These are phyloP conservation scores for Takashimella koratensis DNA, from an alignment of 1,284 basidiomycete species.

Conservation along the genomic window DNA sequence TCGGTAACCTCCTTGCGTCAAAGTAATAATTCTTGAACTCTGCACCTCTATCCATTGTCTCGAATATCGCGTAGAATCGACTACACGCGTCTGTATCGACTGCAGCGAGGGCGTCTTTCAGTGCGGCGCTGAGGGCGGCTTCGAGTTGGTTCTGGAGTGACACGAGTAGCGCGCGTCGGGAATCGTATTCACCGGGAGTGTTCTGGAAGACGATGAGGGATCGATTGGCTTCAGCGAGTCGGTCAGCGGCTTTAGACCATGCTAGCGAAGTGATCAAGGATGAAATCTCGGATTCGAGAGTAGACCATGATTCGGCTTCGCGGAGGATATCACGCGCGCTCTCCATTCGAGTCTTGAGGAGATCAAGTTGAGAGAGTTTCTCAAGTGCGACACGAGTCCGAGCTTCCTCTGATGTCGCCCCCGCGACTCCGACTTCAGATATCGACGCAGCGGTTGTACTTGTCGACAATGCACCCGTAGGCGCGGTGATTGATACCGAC, in stretches of 20 bases:
- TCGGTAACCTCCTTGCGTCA: slow-evolving; percentile 63
- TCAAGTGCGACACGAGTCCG: slow-evolving; percentile 54
- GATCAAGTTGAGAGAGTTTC: slow-evolving; percentile 71
- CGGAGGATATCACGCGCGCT: slow-evolving; percentile 75
- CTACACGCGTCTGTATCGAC: slow-evolving; percentile 57
- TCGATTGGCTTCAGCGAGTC: slow-evolving; percentile 77
- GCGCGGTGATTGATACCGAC: not conserved
- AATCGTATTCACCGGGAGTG: slow-evolving; percentile 75
- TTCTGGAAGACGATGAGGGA: slow-evolving; percentile 88
- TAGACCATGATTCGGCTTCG: slow-evolving; percentile 92
- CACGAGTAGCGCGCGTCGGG: slow-evolving; percentile 73
- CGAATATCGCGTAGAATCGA: slow-evolving; percentile 75
- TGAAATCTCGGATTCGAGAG: slow-evolving; percentile 84
- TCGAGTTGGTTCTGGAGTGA: slow-evolving; percentile 91
- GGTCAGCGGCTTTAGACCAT: slow-evolving; percentile 73
- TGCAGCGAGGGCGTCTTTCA: slow-evolving; percentile 73
- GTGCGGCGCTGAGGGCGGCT: slow-evolving; percentile 75
- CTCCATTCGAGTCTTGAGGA: slow-evolving; percentile 78
- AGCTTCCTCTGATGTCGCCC: slow-evolving; percentile 17
- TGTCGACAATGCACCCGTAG: not conserved
- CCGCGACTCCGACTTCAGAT: not conserved
- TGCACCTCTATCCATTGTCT: slow-evolving; percentile 78
- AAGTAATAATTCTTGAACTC: slow-evolving; percentile 93
- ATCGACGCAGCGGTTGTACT: not conserved
- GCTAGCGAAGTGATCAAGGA: slow-evolving; percentile 67